phyloP scores from a whole-genome alignment of 345 rosid genomes.

The Isatis tinctoria region DNA sequence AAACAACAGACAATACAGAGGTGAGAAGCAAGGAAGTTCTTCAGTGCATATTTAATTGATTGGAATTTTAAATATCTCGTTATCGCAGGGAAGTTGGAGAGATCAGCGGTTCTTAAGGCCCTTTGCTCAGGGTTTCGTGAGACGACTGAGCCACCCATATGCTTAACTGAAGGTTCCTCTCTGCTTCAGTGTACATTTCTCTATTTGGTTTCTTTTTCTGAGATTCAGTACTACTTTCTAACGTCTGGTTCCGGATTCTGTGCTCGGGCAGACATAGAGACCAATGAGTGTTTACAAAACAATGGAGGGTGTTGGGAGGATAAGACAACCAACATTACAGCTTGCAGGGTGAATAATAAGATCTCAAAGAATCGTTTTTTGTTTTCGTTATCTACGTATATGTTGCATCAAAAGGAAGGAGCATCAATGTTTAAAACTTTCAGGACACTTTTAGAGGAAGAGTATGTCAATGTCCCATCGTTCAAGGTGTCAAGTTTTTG shows the following conservation, averaged over 20 bases:
- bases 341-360: conserved; percentile 62
- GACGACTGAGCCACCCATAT: conserved; percentile 88
- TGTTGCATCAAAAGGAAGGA: not conserved
- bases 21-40: conserved; percentile 29
- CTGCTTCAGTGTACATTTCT: not conserved
- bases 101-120: conserved; percentile 83
- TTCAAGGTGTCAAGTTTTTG: conserved; percentile 68
- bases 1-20: conserved; percentile 91
- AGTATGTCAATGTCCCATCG: conserved; percentile 87
- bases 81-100: conserved; percentile 74
- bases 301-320: conserved; percentile 98
- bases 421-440: not conserved
- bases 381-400: not conserved
- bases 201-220: not conserved
- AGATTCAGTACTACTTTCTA: not conserved
- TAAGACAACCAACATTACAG: conserved; percentile 57
- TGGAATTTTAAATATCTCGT: not conserved
- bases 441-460: conserved; percentile 97
- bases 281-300: conserved; percentile 82
- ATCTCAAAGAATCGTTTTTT: not conserved
- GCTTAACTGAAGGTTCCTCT: conserved; percentile 71
- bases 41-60: not conserved
- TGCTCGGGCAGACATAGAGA: conserved; percentile 66
- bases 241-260: not conserved
- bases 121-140: conserved; percentile 91